A percentile compares a stretch with the other conserved stretches of the same genome.
These are phyloP conservation scores for Lathyrus aphaca DNA, from an alignment of 306 rosid genomes.

Conservation along the genomic window DNA sequence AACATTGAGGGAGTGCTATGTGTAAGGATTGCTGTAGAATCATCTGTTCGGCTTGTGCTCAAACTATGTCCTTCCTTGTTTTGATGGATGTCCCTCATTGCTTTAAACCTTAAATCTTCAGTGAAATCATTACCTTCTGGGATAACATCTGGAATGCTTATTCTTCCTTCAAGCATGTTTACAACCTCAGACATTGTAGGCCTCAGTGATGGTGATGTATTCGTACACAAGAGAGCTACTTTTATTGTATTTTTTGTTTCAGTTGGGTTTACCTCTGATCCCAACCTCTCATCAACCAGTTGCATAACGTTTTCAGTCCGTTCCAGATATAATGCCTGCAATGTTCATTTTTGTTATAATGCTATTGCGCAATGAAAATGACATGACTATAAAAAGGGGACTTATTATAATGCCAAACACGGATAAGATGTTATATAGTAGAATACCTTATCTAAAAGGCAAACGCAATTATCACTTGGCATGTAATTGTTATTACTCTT, in stretches of 20 bases:
- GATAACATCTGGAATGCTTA: conserved; percentile 42
- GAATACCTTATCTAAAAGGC: conserved; percentile 68
- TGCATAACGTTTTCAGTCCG: conserved; percentile 43
- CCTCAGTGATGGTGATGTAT: conserved; percentile 53
- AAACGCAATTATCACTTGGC: conserved; percentile 53
- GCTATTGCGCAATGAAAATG: neutral
- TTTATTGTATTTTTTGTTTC: conserved; percentile 53
- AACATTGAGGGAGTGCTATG: conserved; percentile 29
- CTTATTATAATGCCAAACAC: neutral
- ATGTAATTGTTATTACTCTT: conserved; percentile 47
- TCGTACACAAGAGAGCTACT: conserved; percentile 62
- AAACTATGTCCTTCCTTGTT: conserved; percentile 39
- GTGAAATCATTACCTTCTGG: conserved; percentile 32
- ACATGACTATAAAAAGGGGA: conserved; percentile 7
- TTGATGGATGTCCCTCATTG: conserved; percentile 45
- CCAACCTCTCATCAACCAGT: conserved; percentile 60
- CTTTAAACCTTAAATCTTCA: conserved; percentile 50
- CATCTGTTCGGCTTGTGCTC: conserved; percentile 38
- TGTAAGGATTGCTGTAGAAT: conserved; percentile 23
- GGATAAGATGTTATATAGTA: conserved; percentile 38
- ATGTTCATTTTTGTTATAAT: conserved; percentile 14
- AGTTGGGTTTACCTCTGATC: conserved; percentile 44
- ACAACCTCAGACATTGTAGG: conserved; percentile 69
- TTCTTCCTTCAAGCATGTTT: conserved; percentile 66
- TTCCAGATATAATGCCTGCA: conserved; percentile 47